Conservation (phyloP, 169 alveolate species). For the Eimeria brunetti region DNA sequence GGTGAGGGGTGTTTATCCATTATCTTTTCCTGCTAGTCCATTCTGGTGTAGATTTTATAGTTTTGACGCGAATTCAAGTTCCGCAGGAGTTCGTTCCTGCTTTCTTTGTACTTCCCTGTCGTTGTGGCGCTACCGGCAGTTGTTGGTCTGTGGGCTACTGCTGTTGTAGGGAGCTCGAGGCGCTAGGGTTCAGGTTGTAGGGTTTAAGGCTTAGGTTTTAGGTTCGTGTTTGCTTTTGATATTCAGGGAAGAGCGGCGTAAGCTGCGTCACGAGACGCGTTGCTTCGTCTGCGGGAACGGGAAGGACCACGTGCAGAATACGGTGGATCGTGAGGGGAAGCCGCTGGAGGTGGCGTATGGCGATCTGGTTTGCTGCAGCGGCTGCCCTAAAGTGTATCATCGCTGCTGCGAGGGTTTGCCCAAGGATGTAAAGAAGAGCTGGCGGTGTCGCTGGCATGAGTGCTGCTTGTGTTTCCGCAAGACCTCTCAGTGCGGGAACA, state of each 20-base stretch:
- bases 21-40: neutral
- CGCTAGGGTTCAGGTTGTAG: too few relatives aligned
- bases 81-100: neutral
- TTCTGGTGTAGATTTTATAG: neutral
- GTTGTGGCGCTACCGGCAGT: neutral
- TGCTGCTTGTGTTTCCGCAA: conserved; percentile 94
- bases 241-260: conserved; percentile 86
- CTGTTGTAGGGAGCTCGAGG: too few relatives aligned
- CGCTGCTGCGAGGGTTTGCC: conserved; percentile 87
- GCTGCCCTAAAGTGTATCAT: conserved; percentile 95
- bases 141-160: neutral
- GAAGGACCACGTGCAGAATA: conserved; percentile 84
- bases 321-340: conserved; percentile 87
- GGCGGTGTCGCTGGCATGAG: conserved; percentile 96
- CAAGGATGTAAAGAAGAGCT: conserved; percentile 86
- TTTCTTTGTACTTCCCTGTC: neutral
- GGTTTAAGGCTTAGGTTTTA: too few relatives aligned
- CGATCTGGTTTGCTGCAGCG: conserved; percentile 89
- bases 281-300: conserved; percentile 94
- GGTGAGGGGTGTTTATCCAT: conserved; percentile 8
- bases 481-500: conserved; percentile 93
- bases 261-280: conserved; percentile 90
- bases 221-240: neutral
- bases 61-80: neutral
- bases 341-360: conserved; percentile 88